phyloP scores from a whole-genome alignment of 2,329 filamentous ascomycete genomes.

The Helotiales sp. region DNA sequence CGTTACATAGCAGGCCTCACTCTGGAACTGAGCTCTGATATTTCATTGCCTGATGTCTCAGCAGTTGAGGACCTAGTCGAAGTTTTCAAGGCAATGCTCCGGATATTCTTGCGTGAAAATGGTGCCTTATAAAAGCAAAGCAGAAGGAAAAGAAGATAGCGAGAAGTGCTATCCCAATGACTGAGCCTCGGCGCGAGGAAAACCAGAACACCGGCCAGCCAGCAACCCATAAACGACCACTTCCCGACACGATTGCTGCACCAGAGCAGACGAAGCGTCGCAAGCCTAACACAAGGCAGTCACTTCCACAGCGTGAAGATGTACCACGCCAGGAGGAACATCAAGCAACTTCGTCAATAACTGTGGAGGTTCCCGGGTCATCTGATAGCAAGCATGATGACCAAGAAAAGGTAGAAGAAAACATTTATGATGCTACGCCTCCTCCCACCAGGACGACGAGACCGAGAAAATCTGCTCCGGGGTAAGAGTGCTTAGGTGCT shows the following conservation, averaged over 20 bases:
- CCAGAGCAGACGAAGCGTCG: background rate
- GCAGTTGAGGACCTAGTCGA: background rate
- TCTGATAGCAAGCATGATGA: background rate
- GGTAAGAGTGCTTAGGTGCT: too few species aligned
- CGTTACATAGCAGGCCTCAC: background rate
- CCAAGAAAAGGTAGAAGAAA: background rate
- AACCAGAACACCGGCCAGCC: background rate
- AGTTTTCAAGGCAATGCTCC: background rate
- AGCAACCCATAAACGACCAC: background rate
- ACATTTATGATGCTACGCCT: conserved; percentile 1
- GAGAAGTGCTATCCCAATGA: too few species aligned
- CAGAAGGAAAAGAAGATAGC: background rate
- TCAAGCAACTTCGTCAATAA: background rate
- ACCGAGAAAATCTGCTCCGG: background rate
- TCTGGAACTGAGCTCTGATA: background rate
- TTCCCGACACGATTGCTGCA: background rate
- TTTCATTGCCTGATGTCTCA: background rate
- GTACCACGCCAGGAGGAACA: background rate
- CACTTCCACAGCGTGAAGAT: background rate
- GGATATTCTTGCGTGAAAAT: background rate
- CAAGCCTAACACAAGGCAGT: background rate
- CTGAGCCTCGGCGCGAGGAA: too few species aligned
- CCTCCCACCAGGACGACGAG: background rate
- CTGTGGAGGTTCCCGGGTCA: background rate
- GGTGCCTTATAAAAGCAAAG: background rate